Evolutionary conservation across 768 basidiomycete genomes (phyloP).

Genomic region (Lyophyllum semitale): DNA sequence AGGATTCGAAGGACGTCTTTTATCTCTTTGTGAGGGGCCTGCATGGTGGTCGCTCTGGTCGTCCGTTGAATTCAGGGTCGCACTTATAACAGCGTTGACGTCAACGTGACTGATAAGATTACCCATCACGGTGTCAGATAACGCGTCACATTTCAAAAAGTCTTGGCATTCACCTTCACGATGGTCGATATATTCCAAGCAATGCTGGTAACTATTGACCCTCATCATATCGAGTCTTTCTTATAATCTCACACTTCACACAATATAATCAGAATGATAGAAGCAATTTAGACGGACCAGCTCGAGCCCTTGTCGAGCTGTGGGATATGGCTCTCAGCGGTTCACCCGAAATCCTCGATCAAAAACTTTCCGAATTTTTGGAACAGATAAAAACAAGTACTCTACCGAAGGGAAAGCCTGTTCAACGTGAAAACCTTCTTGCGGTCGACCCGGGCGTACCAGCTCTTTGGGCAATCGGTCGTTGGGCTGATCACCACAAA

Average conservation of each 20-base stretch:
- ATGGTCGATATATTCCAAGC: too few relatives aligned
- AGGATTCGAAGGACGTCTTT: slow-evolving; percentile 42
- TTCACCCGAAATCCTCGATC: background rate
- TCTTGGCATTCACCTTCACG: background rate
- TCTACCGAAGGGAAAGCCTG: background rate
- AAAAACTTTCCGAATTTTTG: background rate
- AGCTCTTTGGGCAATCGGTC: too few relatives aligned
- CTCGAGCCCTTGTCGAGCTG: background rate
- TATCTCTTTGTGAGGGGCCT: slow-evolving; percentile 57
- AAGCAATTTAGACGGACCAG: too few relatives aligned
- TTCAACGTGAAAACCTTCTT: too few relatives aligned
- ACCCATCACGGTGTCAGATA: too few relatives aligned
- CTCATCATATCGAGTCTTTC: too few relatives aligned
- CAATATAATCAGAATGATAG: too few relatives aligned
- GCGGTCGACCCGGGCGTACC: too few relatives aligned
- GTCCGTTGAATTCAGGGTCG: background rate
- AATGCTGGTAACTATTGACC: too few relatives aligned
- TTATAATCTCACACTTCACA: too few relatives aligned
- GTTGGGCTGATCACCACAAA: background rate
- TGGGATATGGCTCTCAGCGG: background rate
- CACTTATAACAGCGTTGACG: slow-evolving; percentile 6
- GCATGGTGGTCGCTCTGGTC: slow-evolving; percentile 40
- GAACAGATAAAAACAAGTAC: background rate
- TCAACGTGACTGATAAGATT: background rate
- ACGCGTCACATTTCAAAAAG: background rate